Percentiles rank a stretch among this genome's conserved stretches.
Conservation (phyloP, 1,139 yeast genomes). For the Geotrichum klebahnii region DNA sequence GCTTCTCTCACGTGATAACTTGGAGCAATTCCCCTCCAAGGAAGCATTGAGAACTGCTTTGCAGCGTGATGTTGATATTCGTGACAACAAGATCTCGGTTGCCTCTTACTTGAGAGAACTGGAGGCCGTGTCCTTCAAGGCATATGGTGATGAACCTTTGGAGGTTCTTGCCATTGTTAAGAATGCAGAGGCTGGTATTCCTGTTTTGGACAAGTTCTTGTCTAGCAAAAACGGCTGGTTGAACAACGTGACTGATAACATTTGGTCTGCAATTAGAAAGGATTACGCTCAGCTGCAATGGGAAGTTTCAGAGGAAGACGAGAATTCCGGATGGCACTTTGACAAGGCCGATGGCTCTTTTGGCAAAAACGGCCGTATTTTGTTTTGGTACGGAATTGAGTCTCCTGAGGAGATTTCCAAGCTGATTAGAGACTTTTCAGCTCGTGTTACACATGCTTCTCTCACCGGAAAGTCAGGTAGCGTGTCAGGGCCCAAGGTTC, state of each 20-base stretch:
- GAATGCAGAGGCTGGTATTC: constrained; percentile 46
- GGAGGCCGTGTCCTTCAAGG: constrained; percentile 59
- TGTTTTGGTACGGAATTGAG: constrained; percentile 91
- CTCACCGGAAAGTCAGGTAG: constrained; percentile 38
- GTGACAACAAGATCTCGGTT: constrained; percentile 59
- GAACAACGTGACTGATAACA: constrained; percentile 92
- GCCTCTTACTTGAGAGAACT: constrained; percentile 77
- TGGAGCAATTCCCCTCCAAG: constrained; percentile 64
- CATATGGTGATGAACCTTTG: constrained; percentile 92
- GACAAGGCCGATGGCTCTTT: constrained; percentile 91
- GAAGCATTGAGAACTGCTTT: constrained; percentile 74
- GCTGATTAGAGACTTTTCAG: constrained; percentile 58
- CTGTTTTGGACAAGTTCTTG: constrained; percentile 81
- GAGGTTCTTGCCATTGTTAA: constrained; percentile 86
- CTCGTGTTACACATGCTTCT: constrained; percentile 24
- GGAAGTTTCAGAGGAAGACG: constrained; percentile 86
- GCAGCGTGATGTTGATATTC: constrained; percentile 50
- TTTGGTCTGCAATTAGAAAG: constrained; percentile 74
- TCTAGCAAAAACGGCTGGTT: constrained; percentile 93
- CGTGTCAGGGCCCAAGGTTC: constrained; percentile 27
- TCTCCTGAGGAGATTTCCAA: constrained; percentile 59
- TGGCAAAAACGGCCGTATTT: constrained; percentile 78
- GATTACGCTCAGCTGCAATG: constrained; percentile 75
- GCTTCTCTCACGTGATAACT: constrained; percentile 60
- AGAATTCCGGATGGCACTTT: constrained; percentile 89